Conservation (phyloP, 768 basidiomycete species). For the Chalciporus pseudorubinellus region DNA sequence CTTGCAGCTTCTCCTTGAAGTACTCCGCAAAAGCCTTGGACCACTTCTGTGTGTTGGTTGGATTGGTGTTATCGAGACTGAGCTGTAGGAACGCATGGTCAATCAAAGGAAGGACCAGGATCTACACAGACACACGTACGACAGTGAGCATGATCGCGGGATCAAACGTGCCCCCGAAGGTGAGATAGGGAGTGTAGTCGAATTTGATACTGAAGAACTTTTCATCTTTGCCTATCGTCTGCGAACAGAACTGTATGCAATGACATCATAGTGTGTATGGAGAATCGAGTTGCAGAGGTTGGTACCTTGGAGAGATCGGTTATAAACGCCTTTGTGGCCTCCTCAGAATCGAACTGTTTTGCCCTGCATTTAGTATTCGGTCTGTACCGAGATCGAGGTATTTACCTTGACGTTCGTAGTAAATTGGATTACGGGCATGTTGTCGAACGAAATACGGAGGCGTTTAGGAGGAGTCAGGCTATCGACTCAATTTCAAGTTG, state of each 20-base stretch:
- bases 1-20: conserved; percentile 53
- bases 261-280: too few relatives aligned
- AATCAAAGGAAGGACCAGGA: not conserved
- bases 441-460: not conserved
- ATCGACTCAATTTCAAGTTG: not conserved
- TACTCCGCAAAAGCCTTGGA: conserved; percentile 54
- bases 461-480: not conserved
- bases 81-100: conserved; percentile 35
- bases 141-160: conserved; percentile 60
- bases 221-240: conserved; percentile 55
- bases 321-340: conserved; percentile 35
- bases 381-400: not conserved
- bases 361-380: not conserved
- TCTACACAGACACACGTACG: conserved; percentile 39
- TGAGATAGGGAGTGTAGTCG: conserved; percentile 56
- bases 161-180: conserved; percentile 61
- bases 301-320: conserved; percentile 58
- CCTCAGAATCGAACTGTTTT: conserved; percentile 17
- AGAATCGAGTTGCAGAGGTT: not conserved
- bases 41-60: conserved; percentile 46
- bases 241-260: conserved; percentile 46
- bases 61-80: conserved; percentile 55
- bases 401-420: conserved; percentile 39
- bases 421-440: conserved; percentile 40
- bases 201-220: conserved; percentile 52